Evolutionary conservation across 768 basidiomycete genomes (phyloP).

Genomic region (Grammothele lineata): DNA sequence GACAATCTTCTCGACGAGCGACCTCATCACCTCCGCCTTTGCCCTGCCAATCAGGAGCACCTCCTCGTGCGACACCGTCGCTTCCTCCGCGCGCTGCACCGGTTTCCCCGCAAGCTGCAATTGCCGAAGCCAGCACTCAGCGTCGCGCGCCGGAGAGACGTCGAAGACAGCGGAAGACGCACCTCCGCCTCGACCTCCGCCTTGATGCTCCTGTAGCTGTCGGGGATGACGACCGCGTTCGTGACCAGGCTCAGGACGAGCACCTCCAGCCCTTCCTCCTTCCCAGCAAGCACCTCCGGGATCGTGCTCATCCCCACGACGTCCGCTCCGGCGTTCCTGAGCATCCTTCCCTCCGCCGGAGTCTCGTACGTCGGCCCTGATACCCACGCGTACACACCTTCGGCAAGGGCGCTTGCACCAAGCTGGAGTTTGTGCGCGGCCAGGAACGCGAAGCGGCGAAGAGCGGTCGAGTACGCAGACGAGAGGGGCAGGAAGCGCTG

Average conservation of each 20-base stretch:
- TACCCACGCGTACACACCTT: constrained; percentile 90
- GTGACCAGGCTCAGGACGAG: constrained; percentile 83
- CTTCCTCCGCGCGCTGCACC: constrained; percentile 35
- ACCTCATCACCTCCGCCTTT: constrained; percentile 71
- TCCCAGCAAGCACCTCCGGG: constrained; percentile 80
- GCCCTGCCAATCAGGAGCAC: constrained; percentile 61
- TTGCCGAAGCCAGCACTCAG: no score
- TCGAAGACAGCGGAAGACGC: constrained; percentile 14
- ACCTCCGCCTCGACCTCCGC: constrained; percentile 80
- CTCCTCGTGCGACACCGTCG: constrained; percentile 73
- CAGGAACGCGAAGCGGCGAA: constrained; percentile 71
- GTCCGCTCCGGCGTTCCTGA: constrained; percentile 72
- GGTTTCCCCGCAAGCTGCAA: constrained; percentile 57
- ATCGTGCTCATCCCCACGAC: constrained; percentile 96
- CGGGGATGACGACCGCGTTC: constrained; percentile 76
- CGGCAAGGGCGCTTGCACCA: constrained; percentile 52
- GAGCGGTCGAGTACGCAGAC: constrained; percentile 69
- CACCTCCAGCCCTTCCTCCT: constrained; percentile 70
- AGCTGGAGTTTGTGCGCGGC: constrained; percentile 63
- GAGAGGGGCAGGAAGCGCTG: constrained; percentile 83
- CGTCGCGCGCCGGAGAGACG: no score
- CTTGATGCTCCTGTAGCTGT: constrained; percentile 60
- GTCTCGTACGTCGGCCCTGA: constrained; percentile 89
- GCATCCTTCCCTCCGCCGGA: constrained; percentile 77
- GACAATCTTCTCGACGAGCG: constrained; percentile 64